Evolutionary conservation across 768 basidiomycete genomes (phyloP).

Genomic region (Royoungia palumana): DNA sequence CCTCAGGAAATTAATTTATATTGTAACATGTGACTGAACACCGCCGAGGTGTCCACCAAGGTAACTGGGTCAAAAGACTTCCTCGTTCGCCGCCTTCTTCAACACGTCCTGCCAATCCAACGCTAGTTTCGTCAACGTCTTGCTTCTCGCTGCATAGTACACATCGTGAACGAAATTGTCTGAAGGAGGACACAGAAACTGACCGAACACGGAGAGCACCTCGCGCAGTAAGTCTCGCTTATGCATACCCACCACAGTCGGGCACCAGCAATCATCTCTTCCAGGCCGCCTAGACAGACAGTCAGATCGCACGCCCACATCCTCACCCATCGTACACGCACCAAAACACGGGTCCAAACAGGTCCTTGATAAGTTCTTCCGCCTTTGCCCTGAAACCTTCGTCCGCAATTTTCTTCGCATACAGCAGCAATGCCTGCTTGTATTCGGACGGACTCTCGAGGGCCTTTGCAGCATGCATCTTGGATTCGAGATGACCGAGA

Average conservation of each 20-base stretch:
- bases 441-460: constrained; percentile 87
- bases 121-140: constrained; percentile 70
- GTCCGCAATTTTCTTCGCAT: constrained; percentile 83
- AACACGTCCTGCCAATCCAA: constrained; percentile 81
- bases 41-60: too few species aligned
- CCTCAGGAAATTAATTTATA: neutral
- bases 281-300: constrained; percentile 57
- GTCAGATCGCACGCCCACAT: neutral
- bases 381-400: constrained; percentile 86
- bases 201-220: constrained; percentile 76
- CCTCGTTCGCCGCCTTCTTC: constrained; percentile 59
- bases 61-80: constrained; percentile 20
- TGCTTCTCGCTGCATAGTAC: constrained; percentile 56
- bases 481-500: constrained; percentile 85
- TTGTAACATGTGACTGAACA: too few species aligned
- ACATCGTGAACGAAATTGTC: constrained; percentile 4
- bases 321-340: constrained; percentile 37
- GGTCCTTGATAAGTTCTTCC: constrained; percentile 87
- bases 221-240: constrained; percentile 86
- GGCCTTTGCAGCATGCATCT: constrained; percentile 65
- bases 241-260: constrained; percentile 62
- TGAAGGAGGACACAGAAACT: constrained; percentile 22
- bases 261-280: constrained; percentile 60
- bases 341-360: constrained; percentile 90
- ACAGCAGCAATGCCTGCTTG: constrained; percentile 67